These are phyloP conservation scores for Chlorencoelia australis DNA, from an alignment of 2,329 filamentous ascomycete species.

Conservation along the genomic window DNA sequence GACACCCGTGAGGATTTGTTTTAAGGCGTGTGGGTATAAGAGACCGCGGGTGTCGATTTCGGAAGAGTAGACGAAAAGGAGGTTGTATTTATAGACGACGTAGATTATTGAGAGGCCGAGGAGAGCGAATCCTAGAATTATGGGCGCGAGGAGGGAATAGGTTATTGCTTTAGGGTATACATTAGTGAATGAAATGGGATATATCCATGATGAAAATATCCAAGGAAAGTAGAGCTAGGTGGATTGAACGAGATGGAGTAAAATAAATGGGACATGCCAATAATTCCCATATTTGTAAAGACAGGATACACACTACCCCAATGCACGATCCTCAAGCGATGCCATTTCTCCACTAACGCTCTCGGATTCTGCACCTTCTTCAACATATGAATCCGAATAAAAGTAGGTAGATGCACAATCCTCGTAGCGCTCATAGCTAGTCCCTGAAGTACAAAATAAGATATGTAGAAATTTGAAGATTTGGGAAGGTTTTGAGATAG, in stretches of 20 bases:
- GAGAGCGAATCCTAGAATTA: slow-evolving; percentile 54
- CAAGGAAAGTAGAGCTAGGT: no score
- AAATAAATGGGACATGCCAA: slow-evolving; percentile 40
- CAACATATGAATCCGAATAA: slow-evolving; percentile 46
- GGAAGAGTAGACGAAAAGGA: slow-evolving; percentile 52
- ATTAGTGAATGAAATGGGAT: neutral
- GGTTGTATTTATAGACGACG: slow-evolving; percentile 54
- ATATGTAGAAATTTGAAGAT: slow-evolving; percentile 58
- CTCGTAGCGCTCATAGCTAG: slow-evolving; percentile 50
- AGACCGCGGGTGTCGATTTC: slow-evolving; percentile 55
- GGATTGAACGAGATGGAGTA: no score
- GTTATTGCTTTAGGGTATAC: slow-evolving; percentile 40
- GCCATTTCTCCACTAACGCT: slow-evolving; percentile 48
- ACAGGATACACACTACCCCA: slow-evolving; percentile 51
- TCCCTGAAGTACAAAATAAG: slow-evolving; percentile 58
- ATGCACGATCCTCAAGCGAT: slow-evolving; percentile 39
- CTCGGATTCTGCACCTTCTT: slow-evolving; percentile 51
- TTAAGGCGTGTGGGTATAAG: slow-evolving; percentile 51
- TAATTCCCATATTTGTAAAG: slow-evolving; percentile 43
- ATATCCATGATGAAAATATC: no score
- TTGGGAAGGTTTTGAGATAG: slow-evolving; percentile 48
- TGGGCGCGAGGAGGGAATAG: slow-evolving; percentile 54
- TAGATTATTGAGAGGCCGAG: slow-evolving; percentile 56
- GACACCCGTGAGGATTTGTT: slow-evolving; percentile 52
- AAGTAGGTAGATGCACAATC: slow-evolving; percentile 46